These are phyloP conservation scores for Polytolypa hystricis DNA, from an alignment of 2,329 filamentous ascomycete genomes.

Conservation along the genomic window DNA sequence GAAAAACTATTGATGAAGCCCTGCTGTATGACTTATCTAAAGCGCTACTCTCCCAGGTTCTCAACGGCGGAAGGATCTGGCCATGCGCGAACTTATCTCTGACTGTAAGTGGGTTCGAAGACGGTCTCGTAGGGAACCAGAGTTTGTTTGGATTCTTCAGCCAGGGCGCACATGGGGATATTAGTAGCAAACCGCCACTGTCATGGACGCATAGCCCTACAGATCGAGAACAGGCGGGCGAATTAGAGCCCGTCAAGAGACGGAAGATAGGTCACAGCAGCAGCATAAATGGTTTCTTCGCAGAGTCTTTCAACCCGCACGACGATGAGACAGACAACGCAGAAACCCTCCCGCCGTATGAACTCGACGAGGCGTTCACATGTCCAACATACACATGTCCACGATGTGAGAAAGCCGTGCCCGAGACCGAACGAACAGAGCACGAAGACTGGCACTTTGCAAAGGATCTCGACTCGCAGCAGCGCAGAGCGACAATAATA, in stretches of 20 bases:
- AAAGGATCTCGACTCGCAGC: constrained; percentile 49
- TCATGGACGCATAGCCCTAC: background rate
- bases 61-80: constrained; percentile 70
- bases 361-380: background rate
- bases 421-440: constrained; percentile 51
- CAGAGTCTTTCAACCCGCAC: background rate
- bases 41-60: constrained; percentile 63
- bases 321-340: background rate
- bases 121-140: constrained; percentile 70
- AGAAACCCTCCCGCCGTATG: background rate
- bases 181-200: background rate
- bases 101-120: constrained; percentile 85
- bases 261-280: background rate
- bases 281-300: background rate
- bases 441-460: constrained; percentile 95
- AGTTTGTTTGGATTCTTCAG: constrained; percentile 81
- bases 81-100: constrained; percentile 85
- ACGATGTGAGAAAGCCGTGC: constrained; percentile 54
- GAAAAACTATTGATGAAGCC: constrained; percentile 60
- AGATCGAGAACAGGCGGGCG: background rate
- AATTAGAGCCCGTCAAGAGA: background rate
- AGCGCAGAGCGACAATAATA: constrained; percentile 1
- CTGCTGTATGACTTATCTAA: constrained; percentile 65
- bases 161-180: constrained; percentile 38
- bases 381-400: constrained; percentile 42